Percentiles rank a stretch among this genome's conserved stretches.
These are phyloP conservation scores for Limtongia smithiae DNA, from an alignment of 805 yeast species.

Conservation along the genomic window DNA sequence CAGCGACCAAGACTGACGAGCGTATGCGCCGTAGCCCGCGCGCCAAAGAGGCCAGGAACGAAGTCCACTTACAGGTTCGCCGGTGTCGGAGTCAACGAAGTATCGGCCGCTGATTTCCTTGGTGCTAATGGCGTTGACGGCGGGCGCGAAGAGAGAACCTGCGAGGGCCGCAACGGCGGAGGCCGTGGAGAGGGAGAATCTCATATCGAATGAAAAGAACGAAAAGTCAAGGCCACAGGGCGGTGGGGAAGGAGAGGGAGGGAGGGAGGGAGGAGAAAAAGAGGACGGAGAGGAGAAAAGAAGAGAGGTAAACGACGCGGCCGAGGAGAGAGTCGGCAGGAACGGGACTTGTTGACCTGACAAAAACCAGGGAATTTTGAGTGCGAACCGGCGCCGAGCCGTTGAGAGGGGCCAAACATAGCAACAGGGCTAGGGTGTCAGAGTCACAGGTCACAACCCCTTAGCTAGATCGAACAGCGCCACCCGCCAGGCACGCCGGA, in stretches of 20 bases:
- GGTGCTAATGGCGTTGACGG: conserved; percentile 48
- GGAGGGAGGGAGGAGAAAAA: neutral
- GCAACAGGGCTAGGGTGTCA: too few relatives aligned
- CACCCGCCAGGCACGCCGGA: too few relatives aligned
- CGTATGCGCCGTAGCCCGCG: neutral
- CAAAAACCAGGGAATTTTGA: too few relatives aligned
- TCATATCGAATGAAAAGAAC: conserved; percentile 1
- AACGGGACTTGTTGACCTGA: too few relatives aligned
- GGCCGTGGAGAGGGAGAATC: conserved; percentile 4
- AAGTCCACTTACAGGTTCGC: conserved; percentile 55
- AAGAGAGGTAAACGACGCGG: neutral
- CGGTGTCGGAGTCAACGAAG: conserved; percentile 71
- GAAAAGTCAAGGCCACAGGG: neutral
- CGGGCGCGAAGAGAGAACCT: conserved; percentile 5
- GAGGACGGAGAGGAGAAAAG: conserved; percentile 1
- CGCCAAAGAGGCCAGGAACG: neutral
- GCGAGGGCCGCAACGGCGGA: conserved; percentile 8
- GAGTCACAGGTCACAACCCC: too few relatives aligned
- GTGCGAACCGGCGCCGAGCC: too few relatives aligned
- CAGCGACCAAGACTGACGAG: neutral
- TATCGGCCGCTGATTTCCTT: conserved; percentile 65
- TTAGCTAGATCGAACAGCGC: too few relatives aligned
- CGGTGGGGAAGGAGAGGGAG: neutral
- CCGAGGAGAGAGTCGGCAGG: too few relatives aligned
- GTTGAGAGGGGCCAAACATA: too few relatives aligned